A percentile compares a stretch with the other conserved stretches of the same genome.
phyloP scores from a whole-genome alignment of 345 rosid species.

The Salix exigua region DNA sequence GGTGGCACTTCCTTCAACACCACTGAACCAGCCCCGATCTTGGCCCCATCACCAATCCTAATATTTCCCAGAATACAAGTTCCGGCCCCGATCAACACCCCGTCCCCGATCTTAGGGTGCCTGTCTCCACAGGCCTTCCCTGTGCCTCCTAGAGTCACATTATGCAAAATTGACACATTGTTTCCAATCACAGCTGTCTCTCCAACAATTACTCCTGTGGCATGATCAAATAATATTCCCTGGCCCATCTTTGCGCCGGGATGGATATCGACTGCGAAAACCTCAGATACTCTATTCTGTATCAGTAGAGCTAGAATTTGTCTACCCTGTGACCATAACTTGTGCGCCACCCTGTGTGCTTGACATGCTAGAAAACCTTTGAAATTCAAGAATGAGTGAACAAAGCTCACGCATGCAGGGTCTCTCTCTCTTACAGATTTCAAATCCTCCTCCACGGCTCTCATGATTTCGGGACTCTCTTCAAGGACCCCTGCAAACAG shows the following conservation, averaged over 20 bases:
- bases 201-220: slow-evolving; percentile 75
- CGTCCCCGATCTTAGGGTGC: slow-evolving; percentile 94
- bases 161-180: slow-evolving; percentile 82
- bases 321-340: slow-evolving; percentile 66
- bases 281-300: slow-evolving; percentile 70
- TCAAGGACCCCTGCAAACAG: slow-evolving; percentile 54
- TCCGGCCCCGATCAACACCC: slow-evolving; percentile 91
- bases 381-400: slow-evolving; percentile 70
- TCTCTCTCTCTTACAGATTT: slow-evolving; percentile 70
- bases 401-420: slow-evolving; percentile 77
- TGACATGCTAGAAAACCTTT: slow-evolving; percentile 80
- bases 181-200: slow-evolving; percentile 93
- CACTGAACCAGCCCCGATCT: slow-evolving; percentile 89
- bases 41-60: slow-evolving; percentile 87
- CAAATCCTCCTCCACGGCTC: slow-evolving; percentile 55
- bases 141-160: slow-evolving; percentile 88
- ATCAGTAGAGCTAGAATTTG: slow-evolving; percentile 60
- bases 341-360: slow-evolving; percentile 75
- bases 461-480: slow-evolving; percentile 43
- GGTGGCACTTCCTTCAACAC: slow-evolving; percentile 80
- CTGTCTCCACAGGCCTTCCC: slow-evolving; percentile 82
- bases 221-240: slow-evolving; percentile 79
- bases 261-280: slow-evolving; percentile 88
- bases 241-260: slow-evolving; percentile 81
- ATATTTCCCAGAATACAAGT: slow-evolving; percentile 88